Conservation (phyloP, 139 green algal species). For the Closterium sp. region DNA sequence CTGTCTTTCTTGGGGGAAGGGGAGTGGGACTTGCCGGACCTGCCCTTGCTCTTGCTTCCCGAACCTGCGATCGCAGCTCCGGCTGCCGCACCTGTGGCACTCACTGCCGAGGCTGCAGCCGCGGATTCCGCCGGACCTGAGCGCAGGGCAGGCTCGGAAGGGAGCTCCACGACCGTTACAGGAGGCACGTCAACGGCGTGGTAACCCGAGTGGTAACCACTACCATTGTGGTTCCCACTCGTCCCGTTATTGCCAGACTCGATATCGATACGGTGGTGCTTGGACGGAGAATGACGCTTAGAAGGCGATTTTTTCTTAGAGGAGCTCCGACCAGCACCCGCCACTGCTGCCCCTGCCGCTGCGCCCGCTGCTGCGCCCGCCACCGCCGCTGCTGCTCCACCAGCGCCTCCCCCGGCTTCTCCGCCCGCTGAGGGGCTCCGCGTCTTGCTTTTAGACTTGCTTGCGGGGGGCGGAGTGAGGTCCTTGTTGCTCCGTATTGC, state of each 20-base stretch:
- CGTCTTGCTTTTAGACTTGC: not conserved
- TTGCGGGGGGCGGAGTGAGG: not conserved
- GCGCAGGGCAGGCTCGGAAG: not conserved
- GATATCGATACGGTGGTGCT: not conserved
- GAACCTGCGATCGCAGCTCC: not conserved
- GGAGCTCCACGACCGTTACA: not conserved
- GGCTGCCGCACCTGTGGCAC: not conserved
- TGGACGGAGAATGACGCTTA: not conserved
- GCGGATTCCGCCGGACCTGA: not conserved
- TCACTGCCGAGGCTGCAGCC: not conserved
- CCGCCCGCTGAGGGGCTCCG: not conserved
- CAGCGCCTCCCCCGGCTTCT: not conserved
- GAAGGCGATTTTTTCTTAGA: not conserved
- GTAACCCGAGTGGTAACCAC: not conserved
- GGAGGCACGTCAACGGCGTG: not conserved
- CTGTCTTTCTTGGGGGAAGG: not conserved
- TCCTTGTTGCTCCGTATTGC: not conserved
- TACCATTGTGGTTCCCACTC: not conserved
- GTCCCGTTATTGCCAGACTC: not conserved
- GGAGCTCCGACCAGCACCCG: not conserved
- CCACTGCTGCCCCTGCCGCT: not conserved
- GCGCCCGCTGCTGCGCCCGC: too few species aligned
- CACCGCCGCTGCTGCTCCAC: too few species aligned
- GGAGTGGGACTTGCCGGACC: not conserved
- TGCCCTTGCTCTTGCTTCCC: not conserved